phyloP scores from a whole-genome alignment of 108 stramenopile genomes.

The Asterionellopsis glacialis region DNA sequence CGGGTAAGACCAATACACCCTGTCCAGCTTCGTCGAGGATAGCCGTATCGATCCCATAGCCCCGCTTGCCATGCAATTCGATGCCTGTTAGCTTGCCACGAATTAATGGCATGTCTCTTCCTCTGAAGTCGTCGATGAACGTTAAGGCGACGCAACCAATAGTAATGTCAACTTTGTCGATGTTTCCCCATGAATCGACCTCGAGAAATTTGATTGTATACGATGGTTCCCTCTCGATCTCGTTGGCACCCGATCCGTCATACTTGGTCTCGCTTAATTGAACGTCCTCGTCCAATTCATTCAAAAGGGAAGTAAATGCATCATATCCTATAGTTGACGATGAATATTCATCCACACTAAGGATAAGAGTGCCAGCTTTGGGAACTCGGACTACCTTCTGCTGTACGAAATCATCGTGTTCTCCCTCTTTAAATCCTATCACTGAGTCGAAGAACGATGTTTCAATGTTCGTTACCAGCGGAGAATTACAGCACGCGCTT shows the following conservation, averaged over 20 bases:
- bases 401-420: not conserved
- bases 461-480: slow-evolving; percentile 24
- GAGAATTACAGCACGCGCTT: slow-evolving; percentile 28
- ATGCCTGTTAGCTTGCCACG: slow-evolving; percentile 28
- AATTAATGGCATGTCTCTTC: slow-evolving; percentile 64
- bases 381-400: slow-evolving; percentile 21
- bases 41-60: slow-evolving; percentile 35
- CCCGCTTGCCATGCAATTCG: slow-evolving; percentile 32
- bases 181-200: slow-evolving; percentile 35
- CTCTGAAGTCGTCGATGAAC: slow-evolving; percentile 60
- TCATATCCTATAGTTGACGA: slow-evolving; percentile 1
- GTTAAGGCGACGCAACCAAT: slow-evolving; percentile 38
- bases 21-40: slow-evolving; percentile 23
- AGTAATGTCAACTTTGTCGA: slow-evolving; percentile 33
- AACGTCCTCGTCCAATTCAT: too few species aligned
- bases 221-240: not conserved
- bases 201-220: slow-evolving; percentile 49
- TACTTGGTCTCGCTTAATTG: too few species aligned
- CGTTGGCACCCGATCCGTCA: too few species aligned
- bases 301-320: not conserved
- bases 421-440: not conserved
- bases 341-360: slow-evolving; percentile 27
- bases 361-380: slow-evolving; percentile 34
- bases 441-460: not conserved
- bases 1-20: slow-evolving; percentile 12